Percentiles rank a stretch among this genome's conserved stretches.
These are phyloP conservation scores for Trichoderma virens DNA, from an alignment of 495 filamentous ascomycete species.

Conservation along the genomic window DNA sequence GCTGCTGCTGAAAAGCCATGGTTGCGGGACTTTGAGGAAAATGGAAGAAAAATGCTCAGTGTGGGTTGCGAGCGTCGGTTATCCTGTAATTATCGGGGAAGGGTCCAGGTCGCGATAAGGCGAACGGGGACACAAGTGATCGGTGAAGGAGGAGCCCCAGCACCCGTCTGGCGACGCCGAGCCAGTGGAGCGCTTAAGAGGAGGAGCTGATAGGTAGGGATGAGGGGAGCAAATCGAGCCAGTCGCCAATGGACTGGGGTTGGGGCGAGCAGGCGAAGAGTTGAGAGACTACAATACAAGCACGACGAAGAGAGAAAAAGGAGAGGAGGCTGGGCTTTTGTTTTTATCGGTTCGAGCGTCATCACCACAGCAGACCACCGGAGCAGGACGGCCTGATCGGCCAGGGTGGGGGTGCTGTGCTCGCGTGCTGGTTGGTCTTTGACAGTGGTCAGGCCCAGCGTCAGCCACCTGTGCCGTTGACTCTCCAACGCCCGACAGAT, in stretches of 20 bases:
- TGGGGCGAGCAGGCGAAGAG: background rate
- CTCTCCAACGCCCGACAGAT: background rate
- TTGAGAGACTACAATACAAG: background rate
- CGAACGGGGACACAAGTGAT: background rate
- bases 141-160: background rate
- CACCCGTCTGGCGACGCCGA: background rate
- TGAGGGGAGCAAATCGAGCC: background rate
- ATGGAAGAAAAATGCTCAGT: background rate
- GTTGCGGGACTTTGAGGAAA: slow-evolving; percentile 11
- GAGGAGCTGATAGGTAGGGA: background rate
- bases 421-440: background rate
- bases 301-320: background rate
- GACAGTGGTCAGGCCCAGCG: background rate
- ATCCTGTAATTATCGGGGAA: background rate
- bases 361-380: background rate
- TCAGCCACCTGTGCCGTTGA: background rate
- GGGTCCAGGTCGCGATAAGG: slow-evolving; percentile 9
- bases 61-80: background rate
- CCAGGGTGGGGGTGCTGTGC: background rate
- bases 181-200: background rate
- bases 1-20: slow-evolving; percentile 85
- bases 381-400: background rate
- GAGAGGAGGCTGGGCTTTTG: background rate
- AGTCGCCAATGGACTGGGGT: background rate
- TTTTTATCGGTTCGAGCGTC: slow-evolving; percentile 4